These are phyloP conservation scores for Tanacetum coccineum DNA, from an alignment of 129 eudicot species.

Conservation along the genomic window DNA sequence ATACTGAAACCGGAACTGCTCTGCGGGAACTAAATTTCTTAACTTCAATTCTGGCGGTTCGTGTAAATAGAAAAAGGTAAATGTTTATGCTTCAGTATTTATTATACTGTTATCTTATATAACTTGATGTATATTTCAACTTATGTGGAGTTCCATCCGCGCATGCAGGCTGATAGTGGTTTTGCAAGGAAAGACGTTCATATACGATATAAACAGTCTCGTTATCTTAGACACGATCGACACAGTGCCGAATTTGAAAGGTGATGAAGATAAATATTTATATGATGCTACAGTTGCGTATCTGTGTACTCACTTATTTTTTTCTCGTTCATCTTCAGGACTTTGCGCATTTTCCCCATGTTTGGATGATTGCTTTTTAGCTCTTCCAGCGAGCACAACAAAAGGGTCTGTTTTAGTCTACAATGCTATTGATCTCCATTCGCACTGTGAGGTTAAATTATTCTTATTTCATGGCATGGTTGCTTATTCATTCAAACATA, in stretches of 20 bases:
- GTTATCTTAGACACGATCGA: constrained; percentile 73
- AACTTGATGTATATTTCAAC: not conserved
- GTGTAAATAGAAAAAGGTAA: constrained; percentile 79
- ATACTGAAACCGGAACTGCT: constrained; percentile 65
- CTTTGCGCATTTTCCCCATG: constrained; percentile 82
- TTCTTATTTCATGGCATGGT: constrained; percentile 10
- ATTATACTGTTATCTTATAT: not conserved
- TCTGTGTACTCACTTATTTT: constrained; percentile 13
- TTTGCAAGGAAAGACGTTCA: constrained; percentile 75
- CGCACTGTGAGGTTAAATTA: constrained; percentile 84
- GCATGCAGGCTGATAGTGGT: constrained; percentile 77
- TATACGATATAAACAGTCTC: constrained; percentile 77
- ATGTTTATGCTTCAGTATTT: not conserved
- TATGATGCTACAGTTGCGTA: constrained; percentile 1
- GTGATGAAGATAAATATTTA: constrained; percentile 28
- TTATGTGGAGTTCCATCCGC: constrained; percentile 6
- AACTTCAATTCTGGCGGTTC: constrained; percentile 88
- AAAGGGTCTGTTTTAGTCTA: constrained; percentile 77
- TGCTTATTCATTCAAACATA: too few relatives aligned
- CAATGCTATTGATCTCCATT: constrained; percentile 77
- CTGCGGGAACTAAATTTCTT: constrained; percentile 77
- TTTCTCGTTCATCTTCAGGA: constrained; percentile 41
- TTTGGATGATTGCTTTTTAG: constrained; percentile 75
- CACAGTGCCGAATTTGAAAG: constrained; percentile 86
- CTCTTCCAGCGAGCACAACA: constrained; percentile 85